Conservation (phyloP, 2,329 filamentous ascomycete genomes). For the Talaromyces islandicus region DNA sequence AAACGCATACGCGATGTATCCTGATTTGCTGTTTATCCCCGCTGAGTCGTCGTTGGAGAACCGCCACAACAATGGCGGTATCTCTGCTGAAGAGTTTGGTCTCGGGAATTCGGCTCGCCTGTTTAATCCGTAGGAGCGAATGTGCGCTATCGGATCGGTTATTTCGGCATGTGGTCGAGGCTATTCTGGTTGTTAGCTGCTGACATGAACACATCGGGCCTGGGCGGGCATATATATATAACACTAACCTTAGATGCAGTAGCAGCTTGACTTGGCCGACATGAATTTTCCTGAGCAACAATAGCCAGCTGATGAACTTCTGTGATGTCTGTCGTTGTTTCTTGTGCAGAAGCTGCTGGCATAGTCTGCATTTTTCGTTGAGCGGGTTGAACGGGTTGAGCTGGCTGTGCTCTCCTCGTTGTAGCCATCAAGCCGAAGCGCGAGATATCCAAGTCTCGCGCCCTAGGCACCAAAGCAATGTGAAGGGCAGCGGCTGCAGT, state of each 20-base stretch:
- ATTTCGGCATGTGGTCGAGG: not conserved
- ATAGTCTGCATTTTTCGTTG: not conserved
- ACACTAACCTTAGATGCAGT: not conserved
- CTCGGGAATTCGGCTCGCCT: not conserved
- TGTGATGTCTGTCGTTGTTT: not conserved
- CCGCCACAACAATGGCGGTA: slow-evolving; percentile 27
- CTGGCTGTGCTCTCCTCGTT: not conserved
- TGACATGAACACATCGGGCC: not conserved
- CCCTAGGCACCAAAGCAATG: slow-evolving; percentile 1
- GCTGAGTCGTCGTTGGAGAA: slow-evolving; percentile 26
- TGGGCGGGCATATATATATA: not conserved
- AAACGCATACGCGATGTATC: slow-evolving; percentile 24
- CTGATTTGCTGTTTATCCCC: slow-evolving; percentile 22
- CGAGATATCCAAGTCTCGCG: not conserved
- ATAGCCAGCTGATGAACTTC: not conserved
- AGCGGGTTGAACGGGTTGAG: not conserved
- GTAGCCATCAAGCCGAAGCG: not conserved
- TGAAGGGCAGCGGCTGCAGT: not conserved
- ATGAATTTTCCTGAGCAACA: not conserved
- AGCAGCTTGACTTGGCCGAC: not conserved
- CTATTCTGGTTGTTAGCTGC: not conserved
- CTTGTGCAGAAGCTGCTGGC: not conserved
- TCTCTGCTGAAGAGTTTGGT: not conserved
- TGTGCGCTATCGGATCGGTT: not conserved
- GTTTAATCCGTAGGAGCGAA: slow-evolving; percentile 4